Conservation (phyloP, 2,329 filamentous ascomycete genomes). For the Sclerotinia subarctica region DNA sequence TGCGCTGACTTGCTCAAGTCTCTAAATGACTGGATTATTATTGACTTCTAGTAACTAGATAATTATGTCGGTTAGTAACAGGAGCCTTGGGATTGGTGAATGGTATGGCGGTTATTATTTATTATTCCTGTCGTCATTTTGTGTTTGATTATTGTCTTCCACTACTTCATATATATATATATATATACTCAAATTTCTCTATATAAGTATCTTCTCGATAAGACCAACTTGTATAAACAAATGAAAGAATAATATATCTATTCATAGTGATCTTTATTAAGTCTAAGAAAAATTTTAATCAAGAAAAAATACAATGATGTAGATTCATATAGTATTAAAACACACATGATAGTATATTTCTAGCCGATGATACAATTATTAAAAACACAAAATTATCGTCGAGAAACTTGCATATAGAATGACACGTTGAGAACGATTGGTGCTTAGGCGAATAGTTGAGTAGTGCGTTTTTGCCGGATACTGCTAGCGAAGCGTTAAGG, state of each 20-base stretch:
- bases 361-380: slow-evolving; percentile 1
- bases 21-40: too few relatives aligned
- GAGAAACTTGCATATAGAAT: not conserved
- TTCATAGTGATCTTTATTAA: too few relatives aligned
- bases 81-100: too few relatives aligned
- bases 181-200: too few relatives aligned
- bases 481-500: not conserved
- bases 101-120: too few relatives aligned
- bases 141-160: too few relatives aligned
- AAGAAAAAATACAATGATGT: not conserved
- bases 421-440: not conserved
- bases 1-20: too few relatives aligned
- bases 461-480: not conserved
- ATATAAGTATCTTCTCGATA: too few relatives aligned
- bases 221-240: not conserved
- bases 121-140: too few relatives aligned
- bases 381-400: not conserved
- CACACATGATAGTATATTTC: not conserved
- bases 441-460: not conserved
- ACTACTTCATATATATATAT: too few relatives aligned
- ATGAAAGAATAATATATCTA: slow-evolving; percentile 13
- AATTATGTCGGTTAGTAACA: too few relatives aligned
- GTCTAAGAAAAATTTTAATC: not conserved
- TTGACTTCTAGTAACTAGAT: too few relatives aligned
- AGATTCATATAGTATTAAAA: slow-evolving; percentile 5